Conservation (phyloP, 257 asterid species). For the Coffea canephora region DNA sequence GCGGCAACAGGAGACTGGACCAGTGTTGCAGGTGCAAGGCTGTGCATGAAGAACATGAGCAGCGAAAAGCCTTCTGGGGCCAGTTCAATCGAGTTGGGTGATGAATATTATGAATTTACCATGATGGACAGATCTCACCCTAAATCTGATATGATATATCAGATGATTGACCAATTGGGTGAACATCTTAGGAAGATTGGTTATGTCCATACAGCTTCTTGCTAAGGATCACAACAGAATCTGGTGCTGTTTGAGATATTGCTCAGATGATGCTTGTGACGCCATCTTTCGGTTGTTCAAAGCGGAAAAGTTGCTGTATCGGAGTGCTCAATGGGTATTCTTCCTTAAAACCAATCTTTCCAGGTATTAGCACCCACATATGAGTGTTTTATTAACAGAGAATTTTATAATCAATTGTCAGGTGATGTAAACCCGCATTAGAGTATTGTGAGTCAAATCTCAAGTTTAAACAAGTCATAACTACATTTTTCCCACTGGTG, state of each 20-base stretch:
- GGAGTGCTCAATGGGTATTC: neutral
- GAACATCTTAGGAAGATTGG: slow-evolving; percentile 49
- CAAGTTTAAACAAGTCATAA: too few relatives aligned
- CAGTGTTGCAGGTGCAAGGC: slow-evolving; percentile 52
- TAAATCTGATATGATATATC: slow-evolving; percentile 51
- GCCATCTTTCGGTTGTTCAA: neutral
- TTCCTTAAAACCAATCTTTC: neutral
- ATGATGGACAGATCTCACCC: slow-evolving; percentile 65
- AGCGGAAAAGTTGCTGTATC: neutral
- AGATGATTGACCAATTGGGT: slow-evolving; percentile 48
- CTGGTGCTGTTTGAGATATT: neutral
- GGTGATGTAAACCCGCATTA: neutral
- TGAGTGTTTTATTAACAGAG: neutral
- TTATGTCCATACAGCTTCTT: slow-evolving; percentile 23
- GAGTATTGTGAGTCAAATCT: too few relatives aligned
- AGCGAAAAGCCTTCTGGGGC: slow-evolving; percentile 46
- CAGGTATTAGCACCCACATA: neutral
- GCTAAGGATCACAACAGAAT: neutral
- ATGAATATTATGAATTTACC: slow-evolving; percentile 59
- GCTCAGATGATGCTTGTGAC: neutral
- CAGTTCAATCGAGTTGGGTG: slow-evolving; percentile 50
- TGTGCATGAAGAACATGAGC: slow-evolving; percentile 45
- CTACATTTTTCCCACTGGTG: too few relatives aligned
- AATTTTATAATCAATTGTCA: neutral
- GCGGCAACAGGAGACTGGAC: slow-evolving; percentile 71